Conservation (phyloP, 257 asterid species). For the Solanum megistacrolobum region DNA sequence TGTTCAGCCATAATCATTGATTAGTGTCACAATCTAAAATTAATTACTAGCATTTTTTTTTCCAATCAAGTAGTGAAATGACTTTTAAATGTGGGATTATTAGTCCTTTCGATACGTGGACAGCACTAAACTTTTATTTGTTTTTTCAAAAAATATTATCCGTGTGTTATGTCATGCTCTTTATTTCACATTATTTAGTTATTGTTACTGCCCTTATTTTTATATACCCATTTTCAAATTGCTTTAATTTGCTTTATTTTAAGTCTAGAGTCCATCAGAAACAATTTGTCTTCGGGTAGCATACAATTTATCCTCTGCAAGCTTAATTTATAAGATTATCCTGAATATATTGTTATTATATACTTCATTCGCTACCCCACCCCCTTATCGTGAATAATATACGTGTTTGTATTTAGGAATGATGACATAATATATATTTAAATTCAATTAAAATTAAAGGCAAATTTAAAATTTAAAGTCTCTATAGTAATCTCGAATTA, state of each 20-base stretch:
- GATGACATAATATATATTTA: not conserved
- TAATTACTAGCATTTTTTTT: not conserved
- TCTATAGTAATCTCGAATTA: no score
- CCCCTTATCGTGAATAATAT: not conserved
- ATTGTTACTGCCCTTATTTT: rapidly evolving
- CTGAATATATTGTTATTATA: no score
- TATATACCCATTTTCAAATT: no score
- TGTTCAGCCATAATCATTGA: not conserved
- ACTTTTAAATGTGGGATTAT: not conserved
- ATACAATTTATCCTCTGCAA: no score
- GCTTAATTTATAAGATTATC: rapidly evolving
- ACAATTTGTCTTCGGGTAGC: rapidly evolving
- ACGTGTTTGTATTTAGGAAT: no score
- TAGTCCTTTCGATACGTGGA: not conserved
- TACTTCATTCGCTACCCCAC: no score
- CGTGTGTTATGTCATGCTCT: no score
- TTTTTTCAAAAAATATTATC: not conserved
- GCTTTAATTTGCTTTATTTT: no score
- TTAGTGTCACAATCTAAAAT: not conserved
- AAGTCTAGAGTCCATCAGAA: not conserved
- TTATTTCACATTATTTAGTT: no score
- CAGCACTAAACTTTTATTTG: not conserved
- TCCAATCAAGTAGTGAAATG: not conserved
- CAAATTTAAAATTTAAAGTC: not conserved
- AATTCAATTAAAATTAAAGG: no score